Conservation (phyloP, 106 monocot genomes). For the Acorus gramineus region DNA sequence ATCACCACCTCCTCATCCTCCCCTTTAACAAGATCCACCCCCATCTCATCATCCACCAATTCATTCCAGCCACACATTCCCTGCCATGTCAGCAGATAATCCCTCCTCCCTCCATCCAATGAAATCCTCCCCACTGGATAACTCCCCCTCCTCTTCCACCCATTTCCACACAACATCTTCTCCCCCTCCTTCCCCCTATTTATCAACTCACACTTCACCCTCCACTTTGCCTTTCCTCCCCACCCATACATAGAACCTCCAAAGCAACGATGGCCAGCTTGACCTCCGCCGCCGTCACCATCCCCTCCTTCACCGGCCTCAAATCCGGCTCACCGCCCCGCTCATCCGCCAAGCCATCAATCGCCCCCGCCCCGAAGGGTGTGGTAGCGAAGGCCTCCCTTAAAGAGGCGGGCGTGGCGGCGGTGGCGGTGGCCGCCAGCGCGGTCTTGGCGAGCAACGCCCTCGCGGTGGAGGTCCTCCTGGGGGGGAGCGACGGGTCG, state of each 20-base stretch:
- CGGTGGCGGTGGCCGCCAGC: conserved; percentile 36
- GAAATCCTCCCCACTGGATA: neutral
- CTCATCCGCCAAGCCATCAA: neutral
- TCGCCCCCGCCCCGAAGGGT: neutral
- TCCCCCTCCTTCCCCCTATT: too few relatives aligned
- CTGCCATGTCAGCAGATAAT: conserved; percentile 5
- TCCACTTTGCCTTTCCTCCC: neutral
- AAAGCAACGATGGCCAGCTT: conserved; percentile 42
- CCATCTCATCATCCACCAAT: too few relatives aligned
- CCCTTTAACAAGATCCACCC: too few relatives aligned
- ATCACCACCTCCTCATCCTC: too few relatives aligned
- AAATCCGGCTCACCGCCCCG: conserved; percentile 15
- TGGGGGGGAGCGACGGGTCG: conserved; percentile 43
- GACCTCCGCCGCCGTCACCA: conserved; percentile 45
- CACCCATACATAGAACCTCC: neutral
- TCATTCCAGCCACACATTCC: conserved; percentile 2
- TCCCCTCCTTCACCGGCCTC: conserved; percentile 68
- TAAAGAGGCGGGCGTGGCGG: conserved; percentile 34
- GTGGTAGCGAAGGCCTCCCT: conserved; percentile 43
- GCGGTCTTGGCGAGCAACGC: conserved; percentile 56
- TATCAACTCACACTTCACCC: too few relatives aligned
- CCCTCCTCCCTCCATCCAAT: conserved; percentile 6
- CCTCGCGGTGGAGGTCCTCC: conserved; percentile 39
- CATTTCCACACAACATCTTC: neutral
- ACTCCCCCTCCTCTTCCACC: neutral